Conservation (phyloP, 2,329 filamentous ascomycete genomes). For the Seiridium cupressi region DNA sequence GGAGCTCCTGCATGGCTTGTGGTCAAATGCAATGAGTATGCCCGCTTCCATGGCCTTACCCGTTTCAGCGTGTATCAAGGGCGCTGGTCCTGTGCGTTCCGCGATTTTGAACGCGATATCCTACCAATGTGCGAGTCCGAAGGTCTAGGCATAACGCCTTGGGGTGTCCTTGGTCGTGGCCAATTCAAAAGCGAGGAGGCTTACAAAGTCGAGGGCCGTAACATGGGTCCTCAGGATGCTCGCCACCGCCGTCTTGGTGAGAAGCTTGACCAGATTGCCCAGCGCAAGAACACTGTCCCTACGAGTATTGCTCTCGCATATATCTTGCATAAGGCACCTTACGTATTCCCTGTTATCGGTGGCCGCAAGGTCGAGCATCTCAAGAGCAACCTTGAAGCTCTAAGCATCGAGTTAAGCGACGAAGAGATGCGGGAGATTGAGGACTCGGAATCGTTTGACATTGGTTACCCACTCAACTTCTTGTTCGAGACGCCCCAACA, state of each 20-base stretch:
- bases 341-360: constrained; percentile 54
- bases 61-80: constrained; percentile 63
- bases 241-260: too few relatives aligned
- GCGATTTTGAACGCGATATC: constrained; percentile 59
- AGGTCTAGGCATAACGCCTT: constrained; percentile 50
- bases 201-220: constrained; percentile 2
- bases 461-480: constrained; percentile 58
- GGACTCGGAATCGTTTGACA: constrained; percentile 47
- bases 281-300: constrained; percentile 53
- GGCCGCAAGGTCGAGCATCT: constrained; percentile 52
- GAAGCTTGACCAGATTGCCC: too few relatives aligned
- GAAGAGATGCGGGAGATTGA: constrained; percentile 57
- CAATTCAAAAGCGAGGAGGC: constrained; percentile 11
- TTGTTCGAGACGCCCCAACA: constrained; percentile 24
- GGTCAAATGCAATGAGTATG: constrained; percentile 34
- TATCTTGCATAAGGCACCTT: constrained; percentile 46
- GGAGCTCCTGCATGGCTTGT: constrained; percentile 43
- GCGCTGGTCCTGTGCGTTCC: constrained; percentile 49
- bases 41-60: constrained; percentile 52
- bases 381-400: constrained; percentile 53
- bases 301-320: constrained; percentile 58
- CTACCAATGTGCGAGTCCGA: constrained; percentile 55
- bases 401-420: constrained; percentile 46
- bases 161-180: constrained; percentile 40
- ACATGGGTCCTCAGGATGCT: not conserved